Base-by-base conservation (phyloP, 768 basidiomycete species). In the Cyclocybe aegerita region DNA sequence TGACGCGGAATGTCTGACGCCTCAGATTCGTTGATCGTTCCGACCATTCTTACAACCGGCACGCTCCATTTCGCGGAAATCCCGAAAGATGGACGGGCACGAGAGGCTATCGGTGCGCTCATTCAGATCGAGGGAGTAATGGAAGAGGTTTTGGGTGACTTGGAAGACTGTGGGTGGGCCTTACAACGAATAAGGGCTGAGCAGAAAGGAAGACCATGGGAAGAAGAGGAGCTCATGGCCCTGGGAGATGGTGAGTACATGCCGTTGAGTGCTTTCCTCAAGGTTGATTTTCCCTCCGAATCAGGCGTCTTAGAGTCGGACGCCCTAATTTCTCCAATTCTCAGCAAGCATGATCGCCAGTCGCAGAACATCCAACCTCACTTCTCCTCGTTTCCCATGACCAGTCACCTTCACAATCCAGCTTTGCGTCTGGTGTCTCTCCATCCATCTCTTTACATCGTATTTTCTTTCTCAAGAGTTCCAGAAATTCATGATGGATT, bases 401-500 rank as follows among this genome's bases (percentile, higher is more conserved):
- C 86, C 1, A 77, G 79, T 0, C 85, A 87, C 64, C 70, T 88
- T 34, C 86, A 87, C 59, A 71, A 72, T 2, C 85, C 90, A 8
- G 67, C 75, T 3, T 65, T 93, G 36, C 85, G 90, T 1, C 72
- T 94, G 38, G 83, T 93, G 2, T 87, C 87, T 4, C 72, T 85
- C 2, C 80, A 92, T 57, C 77, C 83, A 4, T 65, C 72, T 11
- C 74, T 89, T n/a, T 73, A 74, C 0, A 38, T 86, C 15, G 66
- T 70, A 1, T 60, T 88, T 35, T 61, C 72, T 0, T 88, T 90
- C 65, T 65, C 77, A 38, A 82, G 87, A 39, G 80, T 93, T 11
- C 89, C 89, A 2, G 86, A 90, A 64, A 80, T 93, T 50, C 79
- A 85, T 44, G 91, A 93, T 58, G 85, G 76, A 2, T 90, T 85